phyloP scores from a whole-genome alignment of 768 basidiomycete genomes.

The Phallus indusiatus region DNA sequence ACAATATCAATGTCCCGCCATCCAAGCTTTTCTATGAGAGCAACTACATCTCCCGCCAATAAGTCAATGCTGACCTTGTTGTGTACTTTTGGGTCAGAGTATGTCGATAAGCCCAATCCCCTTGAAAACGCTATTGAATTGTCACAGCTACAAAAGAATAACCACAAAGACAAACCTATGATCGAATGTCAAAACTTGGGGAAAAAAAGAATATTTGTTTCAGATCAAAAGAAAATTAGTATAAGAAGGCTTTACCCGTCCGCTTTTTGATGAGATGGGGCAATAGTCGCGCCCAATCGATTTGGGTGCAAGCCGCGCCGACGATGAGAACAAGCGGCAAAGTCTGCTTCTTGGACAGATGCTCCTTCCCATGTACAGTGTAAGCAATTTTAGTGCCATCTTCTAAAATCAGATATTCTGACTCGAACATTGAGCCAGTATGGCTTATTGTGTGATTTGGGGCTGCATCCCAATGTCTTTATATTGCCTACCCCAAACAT shows the following conservation, averaged over 20 bases:
- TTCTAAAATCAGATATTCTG: constrained; percentile 18
- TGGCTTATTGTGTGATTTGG: too few relatives aligned
- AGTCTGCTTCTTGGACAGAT: constrained; percentile 16
- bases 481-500: too few relatives aligned
- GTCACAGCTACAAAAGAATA: neutral
- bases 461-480: too few relatives aligned
- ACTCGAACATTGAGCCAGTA: too few relatives aligned
- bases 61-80: constrained; percentile 35
- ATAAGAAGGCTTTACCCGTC: constrained; percentile 28
- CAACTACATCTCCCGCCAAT: constrained; percentile 35
- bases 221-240: neutral
- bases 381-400: constrained; percentile 38
- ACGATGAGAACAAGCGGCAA: constrained; percentile 34
- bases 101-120: constrained; percentile 37
- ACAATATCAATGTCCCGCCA: constrained; percentile 37
- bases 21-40: constrained; percentile 27
- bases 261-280: constrained; percentile 25
- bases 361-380: constrained; percentile 32
- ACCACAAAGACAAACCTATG: neutral
- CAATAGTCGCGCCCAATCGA: constrained; percentile 32
- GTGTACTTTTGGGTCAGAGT: constrained; percentile 17
- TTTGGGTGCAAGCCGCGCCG: constrained; percentile 30
- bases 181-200: neutral
- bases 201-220: neutral
- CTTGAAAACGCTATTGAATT: constrained; percentile 14